Base-by-base conservation (phyloP, 2,329 filamentous ascomycete species). In the Podosphaera leucotricha region DNA sequence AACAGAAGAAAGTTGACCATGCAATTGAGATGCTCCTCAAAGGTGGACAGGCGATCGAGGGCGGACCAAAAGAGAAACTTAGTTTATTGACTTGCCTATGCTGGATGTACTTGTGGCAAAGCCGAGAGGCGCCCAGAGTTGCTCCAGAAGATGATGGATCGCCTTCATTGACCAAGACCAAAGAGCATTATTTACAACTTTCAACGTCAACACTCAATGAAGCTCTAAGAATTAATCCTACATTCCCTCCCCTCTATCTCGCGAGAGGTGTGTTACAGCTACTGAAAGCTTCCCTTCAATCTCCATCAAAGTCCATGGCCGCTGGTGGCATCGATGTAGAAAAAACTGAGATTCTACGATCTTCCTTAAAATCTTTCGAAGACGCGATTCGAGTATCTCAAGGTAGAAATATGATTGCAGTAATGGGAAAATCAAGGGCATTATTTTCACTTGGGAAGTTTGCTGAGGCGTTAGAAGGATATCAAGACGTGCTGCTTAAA, bases 201-300 rank as follows among this genome's bases (percentile, higher is more conserved):
- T 87, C 87, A n/a, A 95, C 87, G 2, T 74, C 77, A 39, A 86
- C 81, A 1, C 70, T 98, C 49, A 98, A 98, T 62, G 90, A 95
- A 55, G 87, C 90, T n/a, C 82, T 82, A 18, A 77, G 86, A 47
- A 80, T 95, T 57, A 94, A 90, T 59, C 87, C 90, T 8, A 79
- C 83, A 0, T 94, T 92, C 52, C 81, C 86, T 5, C 86, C 90
- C 30, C 72, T 95, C 1, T 92, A 86, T 57, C 72, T 98, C 42
- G 87, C 87, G 18, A 79, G 87, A 38, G 90, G 90, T 45, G 86
- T 94, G 28, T 68, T 95, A 38, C 79, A 82, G 47, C 75, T 98
- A 6, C 71, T 98, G 19, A 80, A 82, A 55, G 84, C 92, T 24
- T 93, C 90, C 0, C 65, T 92, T 15, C 80, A 85, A 55, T 71